phyloP scores from a whole-genome alignment of 345 rosid species.

The Gossypium thurberi region DNA sequence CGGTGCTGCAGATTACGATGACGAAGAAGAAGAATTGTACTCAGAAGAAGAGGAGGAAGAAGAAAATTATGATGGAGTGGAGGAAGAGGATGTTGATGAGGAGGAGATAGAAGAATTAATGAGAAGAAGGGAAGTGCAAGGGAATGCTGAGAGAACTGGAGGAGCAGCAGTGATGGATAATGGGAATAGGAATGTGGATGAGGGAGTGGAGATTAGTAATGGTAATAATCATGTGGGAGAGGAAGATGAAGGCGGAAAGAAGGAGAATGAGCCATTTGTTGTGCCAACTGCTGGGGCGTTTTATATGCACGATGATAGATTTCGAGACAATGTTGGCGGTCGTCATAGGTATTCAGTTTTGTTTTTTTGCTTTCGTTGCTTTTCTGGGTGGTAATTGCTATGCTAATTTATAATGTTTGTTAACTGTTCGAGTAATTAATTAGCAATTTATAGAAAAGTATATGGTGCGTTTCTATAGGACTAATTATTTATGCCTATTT shows the following conservation, averaged over 20 bases:
- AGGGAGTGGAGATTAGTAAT: slow-evolving; percentile 17
- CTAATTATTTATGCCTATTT: not conserved
- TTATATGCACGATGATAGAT: slow-evolving; percentile 97
- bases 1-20: slow-evolving; percentile 53
- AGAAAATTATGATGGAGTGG: slow-evolving; percentile 33
- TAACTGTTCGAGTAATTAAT: not conserved
- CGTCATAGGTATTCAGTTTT: slow-evolving; percentile 46
- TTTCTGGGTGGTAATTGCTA: not conserved
- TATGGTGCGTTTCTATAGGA: not conserved
- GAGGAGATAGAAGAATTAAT: slow-evolving; percentile 17
- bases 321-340: slow-evolving; percentile 54
- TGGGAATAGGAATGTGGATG: slow-evolving; percentile 25
- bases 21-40: slow-evolving; percentile 32
- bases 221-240: slow-evolving; percentile 27
- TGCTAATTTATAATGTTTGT: not conserved
- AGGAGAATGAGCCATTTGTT: slow-evolving; percentile 74
- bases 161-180: slow-evolving; percentile 13
- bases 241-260: slow-evolving; percentile 46
- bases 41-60: slow-evolving; percentile 36
- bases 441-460: not conserved
- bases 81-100: slow-evolving; percentile 34
- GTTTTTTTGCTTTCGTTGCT: not conserved
- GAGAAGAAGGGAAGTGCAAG: slow-evolving; percentile 11
- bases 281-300: slow-evolving; percentile 99
- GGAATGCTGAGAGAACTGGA: slow-evolving; percentile 23